Evolutionary conservation across 106 monocot species (phyloP).

Genomic region (Apostasia ramifera): DNA sequence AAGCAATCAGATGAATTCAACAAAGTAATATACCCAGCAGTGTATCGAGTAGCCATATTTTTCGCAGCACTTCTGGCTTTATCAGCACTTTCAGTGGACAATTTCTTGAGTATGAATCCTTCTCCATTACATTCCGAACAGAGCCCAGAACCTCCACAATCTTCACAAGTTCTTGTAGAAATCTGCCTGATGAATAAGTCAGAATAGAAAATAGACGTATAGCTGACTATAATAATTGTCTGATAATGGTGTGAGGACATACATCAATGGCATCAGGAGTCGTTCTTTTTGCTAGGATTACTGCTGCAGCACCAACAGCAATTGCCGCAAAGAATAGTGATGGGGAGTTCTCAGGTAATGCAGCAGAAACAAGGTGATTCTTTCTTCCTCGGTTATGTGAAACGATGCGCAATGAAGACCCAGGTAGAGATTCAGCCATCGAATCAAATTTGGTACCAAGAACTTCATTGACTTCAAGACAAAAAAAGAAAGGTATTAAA

Average conservation of each 20-base stretch:
- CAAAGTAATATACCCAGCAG: conserved; percentile 47
- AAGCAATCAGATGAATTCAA: neutral
- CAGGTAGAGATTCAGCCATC: neutral
- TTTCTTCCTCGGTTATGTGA: conserved; percentile 1
- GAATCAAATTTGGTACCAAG: neutral
- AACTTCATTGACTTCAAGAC: neutral
- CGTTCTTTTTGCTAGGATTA: conserved; percentile 40
- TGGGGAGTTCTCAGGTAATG: conserved; percentile 60
- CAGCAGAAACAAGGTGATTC: conserved; percentile 16
- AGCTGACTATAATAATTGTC: neutral
- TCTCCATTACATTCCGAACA: conserved; percentile 85
- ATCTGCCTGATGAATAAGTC: conserved; percentile 34
- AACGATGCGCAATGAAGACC: neutral
- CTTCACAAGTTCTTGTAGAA: conserved; percentile 46
- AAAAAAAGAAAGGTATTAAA: neutral
- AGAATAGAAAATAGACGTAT: neutral
- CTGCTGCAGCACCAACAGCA: conserved; percentile 62
- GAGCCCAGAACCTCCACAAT: conserved; percentile 86
- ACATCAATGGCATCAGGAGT: conserved; percentile 35
- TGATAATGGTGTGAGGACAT: neutral
- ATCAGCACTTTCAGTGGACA: conserved; percentile 64
- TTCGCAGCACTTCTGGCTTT: conserved; percentile 76
- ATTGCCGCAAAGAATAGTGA: conserved; percentile 48
- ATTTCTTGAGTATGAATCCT: conserved; percentile 77
- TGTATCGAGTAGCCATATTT: conserved; percentile 82